Base-by-base conservation (phyloP, 495 filamentous ascomycete genomes). In the Trichoderma reesei region DNA sequence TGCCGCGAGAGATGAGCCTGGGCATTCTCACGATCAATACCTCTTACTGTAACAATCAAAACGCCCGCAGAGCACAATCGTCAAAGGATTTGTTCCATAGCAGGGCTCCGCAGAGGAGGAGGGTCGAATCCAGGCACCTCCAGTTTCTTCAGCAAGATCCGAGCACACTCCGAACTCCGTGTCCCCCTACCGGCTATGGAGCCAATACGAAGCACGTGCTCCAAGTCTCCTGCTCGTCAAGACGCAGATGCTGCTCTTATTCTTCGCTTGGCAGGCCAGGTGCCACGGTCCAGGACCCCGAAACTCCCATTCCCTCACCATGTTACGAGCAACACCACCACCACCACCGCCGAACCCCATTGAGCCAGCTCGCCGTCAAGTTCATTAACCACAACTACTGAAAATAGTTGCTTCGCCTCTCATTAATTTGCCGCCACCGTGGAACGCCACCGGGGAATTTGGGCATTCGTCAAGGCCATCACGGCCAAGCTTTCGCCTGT, bases 211-310 rank as follows among this genome's bases (percentile, higher is more conserved):
- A 5, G 36, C 11, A 16, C 26, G 56, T 18, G 60, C 67, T 61
- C 64, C 51, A 59, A 42, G 66, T 61, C 41, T 42, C 51, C 60
- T 51, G 63, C 41, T n/a, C 16, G n/a, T 69, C 72, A 48, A 3
- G 14, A 48, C 51, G 10, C 51, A 20, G 10, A 31, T 33, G 16
- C 34, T 56, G 31, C 34, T 34, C 51, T 56, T 54, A n/a, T 11
- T 56, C 20, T 48, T 48, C 44, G 51, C 20, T 56, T 56, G 31
- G 51, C 51, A 31, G 8, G 26, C 51, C 51, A 20, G 34, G 51
- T n/a, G 26, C 51, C 51, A 31, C 51, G 51, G 51, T 33, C 51
- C 51, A 56, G 51, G 51, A 3, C 31, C 51, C 3, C 51, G 16
- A n/a, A 46, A 3, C 16, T 14, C 42, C 16, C 42, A 5, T 39